A percentile compares a stretch with the other conserved stretches of the same genome.
These are phyloP conservation scores for Chytriomyces sp. DNA, from an alignment of 192 early-diverging fungal genomes.

Conservation along the genomic window DNA sequence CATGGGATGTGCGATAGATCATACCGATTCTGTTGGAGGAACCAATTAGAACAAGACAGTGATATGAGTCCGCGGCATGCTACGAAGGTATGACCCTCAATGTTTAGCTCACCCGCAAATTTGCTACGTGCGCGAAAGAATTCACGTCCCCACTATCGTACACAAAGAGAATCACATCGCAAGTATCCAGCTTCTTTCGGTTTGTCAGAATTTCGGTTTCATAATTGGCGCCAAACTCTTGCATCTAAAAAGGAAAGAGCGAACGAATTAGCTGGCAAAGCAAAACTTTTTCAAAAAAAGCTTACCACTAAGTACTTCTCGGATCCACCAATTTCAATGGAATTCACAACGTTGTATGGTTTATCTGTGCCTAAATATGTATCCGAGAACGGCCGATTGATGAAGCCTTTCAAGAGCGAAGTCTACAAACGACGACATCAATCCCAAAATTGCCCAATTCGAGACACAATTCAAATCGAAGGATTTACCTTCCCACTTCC, in stretches of 20 bases:
- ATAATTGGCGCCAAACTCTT: constrained; percentile 86
- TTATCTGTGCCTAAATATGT: constrained; percentile 78
- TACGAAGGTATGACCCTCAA: neutral
- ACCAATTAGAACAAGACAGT: constrained; percentile 4
- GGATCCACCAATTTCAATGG: constrained; percentile 90
- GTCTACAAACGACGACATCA: constrained; percentile 54
- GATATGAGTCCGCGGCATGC: constrained; percentile 3
- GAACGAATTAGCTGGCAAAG: neutral
- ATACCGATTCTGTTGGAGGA: constrained; percentile 67
- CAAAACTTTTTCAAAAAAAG: neutral
- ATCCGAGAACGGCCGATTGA: constrained; percentile 80
- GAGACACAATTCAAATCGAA: neutral
- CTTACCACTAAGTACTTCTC: constrained; percentile 93
- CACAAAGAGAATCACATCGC: constrained; percentile 92
- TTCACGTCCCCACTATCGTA: constrained; percentile 93
- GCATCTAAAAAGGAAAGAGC: constrained; percentile 63
- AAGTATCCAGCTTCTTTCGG: constrained; percentile 81
- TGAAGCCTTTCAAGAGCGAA: constrained; percentile 81
- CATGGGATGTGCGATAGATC: constrained; percentile 82
- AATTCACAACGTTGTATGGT: constrained; percentile 86
- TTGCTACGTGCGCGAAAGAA: constrained; percentile 91
- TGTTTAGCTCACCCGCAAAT: constrained; percentile 68
- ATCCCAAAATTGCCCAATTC: neutral
- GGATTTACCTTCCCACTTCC: constrained; percentile 84
- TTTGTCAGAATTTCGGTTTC: constrained; percentile 91